phyloP scores from a whole-genome alignment of 2,329 filamentous ascomycete species.

The Colletotrichum sublineola region DNA sequence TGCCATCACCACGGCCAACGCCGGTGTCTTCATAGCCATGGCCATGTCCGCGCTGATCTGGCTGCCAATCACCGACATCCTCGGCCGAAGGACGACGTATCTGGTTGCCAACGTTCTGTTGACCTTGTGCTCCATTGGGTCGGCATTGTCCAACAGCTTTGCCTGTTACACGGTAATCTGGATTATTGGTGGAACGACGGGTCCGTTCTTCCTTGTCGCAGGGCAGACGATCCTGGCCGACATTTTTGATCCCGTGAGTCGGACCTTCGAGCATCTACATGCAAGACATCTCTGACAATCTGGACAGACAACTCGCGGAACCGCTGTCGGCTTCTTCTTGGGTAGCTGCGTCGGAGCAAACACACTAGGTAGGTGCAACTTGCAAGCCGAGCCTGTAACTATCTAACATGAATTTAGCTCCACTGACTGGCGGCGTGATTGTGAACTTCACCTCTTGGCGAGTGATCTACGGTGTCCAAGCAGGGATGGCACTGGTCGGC shows the following conservation, averaged over 20 bases:
- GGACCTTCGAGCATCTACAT: fast-evolving
- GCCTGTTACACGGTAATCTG: slow-evolving; percentile 63
- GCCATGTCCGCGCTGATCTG: slow-evolving; percentile 77
- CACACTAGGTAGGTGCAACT: slow-evolving; percentile 21
- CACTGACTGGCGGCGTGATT: slow-evolving; percentile 69
- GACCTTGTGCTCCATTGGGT: slow-evolving; percentile 77
- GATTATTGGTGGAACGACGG: slow-evolving; percentile 40
- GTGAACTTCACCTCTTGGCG: slow-evolving; percentile 78
- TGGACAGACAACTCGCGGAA: slow-evolving; percentile 37
- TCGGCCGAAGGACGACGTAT: slow-evolving; percentile 36
- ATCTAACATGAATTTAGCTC: slow-evolving; percentile 20
- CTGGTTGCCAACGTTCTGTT: slow-evolving; percentile 74
- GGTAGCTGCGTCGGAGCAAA: slow-evolving; percentile 42
- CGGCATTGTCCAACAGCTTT: slow-evolving; percentile 79
- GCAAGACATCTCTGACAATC: not conserved
- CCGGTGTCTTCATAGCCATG: slow-evolving; percentile 82
- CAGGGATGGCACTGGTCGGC: slow-evolving; percentile 70
- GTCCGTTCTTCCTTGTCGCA: slow-evolving; percentile 39
- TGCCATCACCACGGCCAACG: slow-evolving; percentile 81
- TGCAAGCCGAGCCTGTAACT: not conserved
- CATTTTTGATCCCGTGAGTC: slow-evolving; percentile 41
- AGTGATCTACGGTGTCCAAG: slow-evolving; percentile 78
- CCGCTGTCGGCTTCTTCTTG: slow-evolving; percentile 41
- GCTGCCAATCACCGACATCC: slow-evolving; percentile 73
- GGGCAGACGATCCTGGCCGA: slow-evolving; percentile 41